phyloP scores from a whole-genome alignment of 176 grass and related monocot genomes.

The Musa schizocarpa region DNA sequence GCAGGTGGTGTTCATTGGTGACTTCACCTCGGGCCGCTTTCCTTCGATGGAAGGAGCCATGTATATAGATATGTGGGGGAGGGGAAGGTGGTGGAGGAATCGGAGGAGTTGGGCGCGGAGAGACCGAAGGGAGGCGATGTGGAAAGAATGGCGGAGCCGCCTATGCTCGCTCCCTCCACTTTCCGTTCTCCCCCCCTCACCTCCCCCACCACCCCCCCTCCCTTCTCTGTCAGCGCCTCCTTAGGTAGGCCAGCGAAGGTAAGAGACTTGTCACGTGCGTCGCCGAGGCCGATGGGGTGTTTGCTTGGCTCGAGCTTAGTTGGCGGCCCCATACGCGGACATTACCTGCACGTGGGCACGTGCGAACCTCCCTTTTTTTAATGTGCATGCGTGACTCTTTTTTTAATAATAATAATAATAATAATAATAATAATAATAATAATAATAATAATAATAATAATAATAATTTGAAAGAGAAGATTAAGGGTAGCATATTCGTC shows the following conservation, averaged over 20 bases:
- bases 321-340: not conserved
- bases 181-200: too few relatives aligned
- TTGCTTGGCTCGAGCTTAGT: not conserved
- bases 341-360: not conserved
- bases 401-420: too few relatives aligned
- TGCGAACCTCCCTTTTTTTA: not conserved
- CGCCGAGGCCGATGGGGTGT: too few relatives aligned
- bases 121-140: not conserved
- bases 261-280: not conserved
- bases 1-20: not conserved
- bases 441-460: too few relatives aligned
- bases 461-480: too few relatives aligned
- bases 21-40: not conserved
- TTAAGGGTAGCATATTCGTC: too few relatives aligned
- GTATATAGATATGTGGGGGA: not conserved
- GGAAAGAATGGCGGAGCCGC: not conserved
- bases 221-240: not conserved
- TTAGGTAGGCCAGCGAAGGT: not conserved
- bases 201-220: not conserved
- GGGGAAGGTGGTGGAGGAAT: not conserved
- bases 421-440: too few relatives aligned
- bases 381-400: too few relatives aligned
- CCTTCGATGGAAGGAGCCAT: conserved; percentile 7
- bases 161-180: not conserved
- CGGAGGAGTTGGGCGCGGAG: not conserved